phyloP scores from a whole-genome alignment of 345 rosid species.

The Mallotus nudiflorus region DNA sequence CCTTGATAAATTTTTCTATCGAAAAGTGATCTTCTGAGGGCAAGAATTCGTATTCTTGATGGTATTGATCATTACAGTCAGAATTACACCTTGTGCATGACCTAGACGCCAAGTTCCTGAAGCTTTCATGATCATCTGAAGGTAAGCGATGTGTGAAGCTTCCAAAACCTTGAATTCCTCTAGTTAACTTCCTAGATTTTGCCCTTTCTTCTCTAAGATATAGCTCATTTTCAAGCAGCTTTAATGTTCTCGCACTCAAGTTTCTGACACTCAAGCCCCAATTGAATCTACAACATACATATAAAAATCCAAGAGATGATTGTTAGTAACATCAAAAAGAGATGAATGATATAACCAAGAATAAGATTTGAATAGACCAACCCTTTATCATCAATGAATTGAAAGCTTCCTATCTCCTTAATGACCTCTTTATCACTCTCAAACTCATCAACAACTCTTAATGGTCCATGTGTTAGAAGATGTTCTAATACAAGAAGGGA shows the following conservation, averaged over 20 bases:
- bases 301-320: too few species aligned
- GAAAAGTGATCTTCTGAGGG: slow-evolving; percentile 5
- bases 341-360: too few species aligned
- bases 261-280: slow-evolving; percentile 58
- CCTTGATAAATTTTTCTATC: too few species aligned
- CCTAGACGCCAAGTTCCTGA: slow-evolving; percentile 3
- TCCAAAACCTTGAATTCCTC: slow-evolving; percentile 68
- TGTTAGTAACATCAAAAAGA: too few species aligned
- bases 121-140: slow-evolving; percentile 21
- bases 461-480: slow-evolving; percentile 69
- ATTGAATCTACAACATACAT: slow-evolving; percentile 56
- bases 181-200: slow-evolving; percentile 46
- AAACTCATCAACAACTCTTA: slow-evolving; percentile 66
- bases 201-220: slow-evolving; percentile 52
- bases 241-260: slow-evolving; percentile 43
- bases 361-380: slow-evolving; percentile 6
- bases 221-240: slow-evolving; percentile 46
- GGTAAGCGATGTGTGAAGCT: slow-evolving; percentile 44
- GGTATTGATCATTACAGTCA: not conserved
- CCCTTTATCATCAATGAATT: slow-evolving; percentile 62
- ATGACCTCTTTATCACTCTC: slow-evolving; percentile 43
- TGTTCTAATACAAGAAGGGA: slow-evolving; percentile 63
- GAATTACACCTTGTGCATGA: slow-evolving; percentile 34
- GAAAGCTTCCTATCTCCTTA: slow-evolving; percentile 37
- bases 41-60: slow-evolving; percentile 12